A percentile compares a stretch with the other conserved stretches of the same genome.
Conservation (phyloP, 164 flowering plant species). For the Piper betle region DNA sequence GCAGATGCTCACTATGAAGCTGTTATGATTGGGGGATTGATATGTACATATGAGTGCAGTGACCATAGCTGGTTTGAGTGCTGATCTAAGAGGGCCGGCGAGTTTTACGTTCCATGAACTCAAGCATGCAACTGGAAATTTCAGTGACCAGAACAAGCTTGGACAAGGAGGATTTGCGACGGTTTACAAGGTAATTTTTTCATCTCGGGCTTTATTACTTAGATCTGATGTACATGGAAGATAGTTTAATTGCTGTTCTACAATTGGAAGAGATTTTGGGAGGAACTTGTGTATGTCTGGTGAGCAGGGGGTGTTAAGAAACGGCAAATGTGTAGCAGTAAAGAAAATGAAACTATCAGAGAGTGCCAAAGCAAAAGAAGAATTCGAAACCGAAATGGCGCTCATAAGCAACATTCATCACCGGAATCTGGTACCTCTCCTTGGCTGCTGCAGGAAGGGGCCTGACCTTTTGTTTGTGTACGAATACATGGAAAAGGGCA, state of each 20-base stretch:
- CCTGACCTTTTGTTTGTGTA: constrained; percentile 36
- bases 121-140: constrained; percentile 32
- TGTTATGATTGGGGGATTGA: no score
- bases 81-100: constrained; percentile 33
- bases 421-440: constrained; percentile 41
- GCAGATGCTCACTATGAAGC: no score
- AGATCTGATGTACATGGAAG: no score
- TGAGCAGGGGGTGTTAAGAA: no score
- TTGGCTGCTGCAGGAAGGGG: constrained; percentile 47
- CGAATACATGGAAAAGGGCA: constrained; percentile 45
- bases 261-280: no score
- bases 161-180: constrained; percentile 55
- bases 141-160: constrained; percentile 34
- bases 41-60: constrained; percentile 1
- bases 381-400: constrained; percentile 36
- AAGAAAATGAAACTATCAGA: constrained; percentile 29
- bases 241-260: no score
- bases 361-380: constrained; percentile 19
- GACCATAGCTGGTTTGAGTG: background rate
- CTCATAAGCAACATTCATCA: constrained; percentile 51
- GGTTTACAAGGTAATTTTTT: constrained; percentile 43
- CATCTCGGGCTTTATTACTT: no score
- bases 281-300: no score
- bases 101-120: constrained; percentile 32
- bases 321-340: constrained; percentile 44